phyloP scores from a whole-genome alignment of 2,329 filamentous ascomycete species.

The Tolypocladium tundrense region DNA sequence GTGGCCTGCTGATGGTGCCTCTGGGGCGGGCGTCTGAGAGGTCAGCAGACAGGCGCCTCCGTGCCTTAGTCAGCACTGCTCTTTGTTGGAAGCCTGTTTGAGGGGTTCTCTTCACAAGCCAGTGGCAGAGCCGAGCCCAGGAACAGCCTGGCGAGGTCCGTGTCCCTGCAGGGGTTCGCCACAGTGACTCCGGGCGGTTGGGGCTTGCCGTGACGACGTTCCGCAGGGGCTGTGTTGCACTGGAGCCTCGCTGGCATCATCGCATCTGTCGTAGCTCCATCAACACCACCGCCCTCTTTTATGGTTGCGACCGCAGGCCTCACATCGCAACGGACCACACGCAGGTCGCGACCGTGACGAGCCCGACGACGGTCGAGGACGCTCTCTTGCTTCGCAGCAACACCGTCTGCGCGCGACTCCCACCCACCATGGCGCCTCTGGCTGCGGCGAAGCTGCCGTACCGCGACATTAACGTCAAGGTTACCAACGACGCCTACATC shows the following conservation, averaged over 20 bases:
- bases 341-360: not conserved
- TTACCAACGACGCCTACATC: conserved; percentile 83
- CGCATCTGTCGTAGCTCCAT: not conserved
- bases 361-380: not conserved
- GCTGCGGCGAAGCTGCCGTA: conserved; percentile 51
- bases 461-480: conserved; percentile 94
- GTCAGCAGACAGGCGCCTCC: not conserved
- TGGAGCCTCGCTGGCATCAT: conserved; percentile 3
- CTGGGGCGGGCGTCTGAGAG: not conserved
- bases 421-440: conserved; percentile 24
- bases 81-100: not conserved
- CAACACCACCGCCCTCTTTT: not conserved
- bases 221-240: not conserved
- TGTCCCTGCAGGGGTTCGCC: not conserved
- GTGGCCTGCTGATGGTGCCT: conserved; percentile 1
- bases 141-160: not conserved
- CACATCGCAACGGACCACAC: not conserved
- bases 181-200: not conserved
- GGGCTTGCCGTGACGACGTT: not conserved
- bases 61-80: not conserved
- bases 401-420: not conserved
- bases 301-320: not conserved
- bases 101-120: not conserved
- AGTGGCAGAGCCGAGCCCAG: not conserved
- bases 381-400: not conserved